These are phyloP conservation scores for Auxenochlorella protothecoides DNA, from an alignment of 139 green algal genomes.

Conservation along the genomic window DNA sequence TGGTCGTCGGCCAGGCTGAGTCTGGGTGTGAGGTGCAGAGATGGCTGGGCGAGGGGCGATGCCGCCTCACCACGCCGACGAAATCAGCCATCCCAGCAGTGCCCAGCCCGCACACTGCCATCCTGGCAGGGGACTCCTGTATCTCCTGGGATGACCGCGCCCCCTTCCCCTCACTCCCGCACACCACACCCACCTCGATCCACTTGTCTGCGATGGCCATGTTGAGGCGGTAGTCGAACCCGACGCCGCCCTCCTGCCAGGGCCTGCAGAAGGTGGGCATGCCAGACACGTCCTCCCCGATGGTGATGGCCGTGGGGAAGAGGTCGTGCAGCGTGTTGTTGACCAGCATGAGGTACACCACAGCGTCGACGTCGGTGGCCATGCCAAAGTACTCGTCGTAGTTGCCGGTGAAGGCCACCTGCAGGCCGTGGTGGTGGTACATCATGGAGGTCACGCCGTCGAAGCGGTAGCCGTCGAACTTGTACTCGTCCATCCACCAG, in stretches of 20 bases:
- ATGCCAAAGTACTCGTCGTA: slow-evolving; percentile 98
- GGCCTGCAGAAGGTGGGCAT: slow-evolving; percentile 91
- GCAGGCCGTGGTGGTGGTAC: slow-evolving; percentile 96
- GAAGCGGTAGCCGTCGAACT: slow-evolving; percentile 97
- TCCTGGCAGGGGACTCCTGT: no score
- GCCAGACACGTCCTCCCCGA: slow-evolving; percentile 91
- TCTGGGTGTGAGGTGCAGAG: not conserved
- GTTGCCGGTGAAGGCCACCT: slow-evolving; percentile 91
- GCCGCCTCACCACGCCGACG: not conserved
- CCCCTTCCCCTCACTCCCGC: not conserved
- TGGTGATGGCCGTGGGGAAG: slow-evolving; percentile 80
- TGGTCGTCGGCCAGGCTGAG: not conserved
- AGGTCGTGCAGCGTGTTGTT: slow-evolving; percentile 91
- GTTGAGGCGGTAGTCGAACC: slow-evolving; percentile 97
- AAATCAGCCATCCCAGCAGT: not conserved
- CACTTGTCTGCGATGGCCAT: slow-evolving; percentile 99
- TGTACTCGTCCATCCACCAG: slow-evolving; percentile 96
- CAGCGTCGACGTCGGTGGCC: slow-evolving; percentile 85
- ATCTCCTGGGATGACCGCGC: no score
- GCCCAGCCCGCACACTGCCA: not conserved
- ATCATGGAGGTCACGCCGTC: slow-evolving; percentile 97
- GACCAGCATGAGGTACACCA: slow-evolving; percentile 92
- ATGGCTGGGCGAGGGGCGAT: not conserved
- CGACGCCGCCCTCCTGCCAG: slow-evolving; percentile 83
- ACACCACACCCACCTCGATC: slow-evolving; percentile 67